Evolutionary conservation across 129 eudicot genomes (phyloP).

Genomic region (carrot (Daucus carota)): DH1_v3.0 NC_030383.2:338501-339000

Average conservation of each 20-base stretch:
- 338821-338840: slow-evolving; percentile 59
- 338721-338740: slow-evolving; percentile 97
- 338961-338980: slow-evolving; percentile 2
- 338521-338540: slow-evolving; percentile 71
- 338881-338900: slow-evolving; percentile 44
- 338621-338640: slow-evolving; percentile 79
- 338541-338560: slow-evolving; percentile 65
- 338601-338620: slow-evolving; percentile 38
- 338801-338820: slow-evolving; percentile 49
- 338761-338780: slow-evolving; percentile 85
- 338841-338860: slow-evolving; percentile 78
- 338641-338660: slow-evolving; percentile 93
- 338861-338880: slow-evolving; percentile 62
- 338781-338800: slow-evolving; percentile 80
- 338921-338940: slow-evolving; percentile 36
- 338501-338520: slow-evolving; percentile 82
- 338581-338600: slow-evolving; percentile 65
- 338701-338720: slow-evolving; percentile 84
- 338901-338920: slow-evolving; percentile 2
- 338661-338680: slow-evolving; percentile 94
- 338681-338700: slow-evolving; percentile 83
- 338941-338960: not conserved
- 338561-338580: slow-evolving; percentile 59
- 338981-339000: too few relatives aligned
- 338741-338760: slow-evolving; percentile 76